phyloP scores from a whole-genome alignment of 441 rosid genomes.

The Metrosideros polymorpha region DNA sequence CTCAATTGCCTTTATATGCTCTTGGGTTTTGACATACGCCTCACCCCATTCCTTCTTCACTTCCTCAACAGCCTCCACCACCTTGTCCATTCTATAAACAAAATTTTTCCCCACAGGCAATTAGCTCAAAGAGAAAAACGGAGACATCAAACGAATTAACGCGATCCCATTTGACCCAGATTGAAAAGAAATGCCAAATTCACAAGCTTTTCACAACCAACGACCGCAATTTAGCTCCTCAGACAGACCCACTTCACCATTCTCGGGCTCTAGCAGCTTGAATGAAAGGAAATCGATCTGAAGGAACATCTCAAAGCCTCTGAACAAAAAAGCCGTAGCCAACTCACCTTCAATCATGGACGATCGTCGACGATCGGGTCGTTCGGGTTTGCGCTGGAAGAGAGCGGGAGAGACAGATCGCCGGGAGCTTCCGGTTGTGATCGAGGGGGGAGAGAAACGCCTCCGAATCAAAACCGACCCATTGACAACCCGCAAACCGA shows the following conservation, averaged over 20 bases:
- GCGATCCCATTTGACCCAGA: neutral
- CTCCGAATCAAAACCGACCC: neutral
- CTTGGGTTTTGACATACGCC: slow-evolving; percentile 36
- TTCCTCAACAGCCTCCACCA: slow-evolving; percentile 71
- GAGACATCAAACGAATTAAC: neutral
- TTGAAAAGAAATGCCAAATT: neutral
- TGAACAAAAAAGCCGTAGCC: neutral
- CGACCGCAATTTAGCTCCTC: neutral
- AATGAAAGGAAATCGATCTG: neutral
- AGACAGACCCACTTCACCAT: neutral
- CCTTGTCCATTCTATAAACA: slow-evolving; percentile 50
- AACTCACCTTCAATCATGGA: neutral
- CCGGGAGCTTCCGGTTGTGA: neutral
- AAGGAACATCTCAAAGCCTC: neutral
- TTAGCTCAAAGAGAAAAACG: neutral
- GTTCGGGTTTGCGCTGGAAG: neutral
- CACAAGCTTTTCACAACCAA: neutral
- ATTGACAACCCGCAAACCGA: neutral
- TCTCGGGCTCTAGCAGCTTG: neutral
- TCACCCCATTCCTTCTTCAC: slow-evolving; percentile 85
- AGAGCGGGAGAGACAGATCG: neutral
- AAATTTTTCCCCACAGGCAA: neutral
- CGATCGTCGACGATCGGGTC: neutral
- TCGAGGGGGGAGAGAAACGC: neutral
- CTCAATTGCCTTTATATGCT: slow-evolving; percentile 44